These are phyloP conservation scores for Wallacemonas sp. DNA, from an alignment of 208 protist genomes.

Conservation along the genomic window DNA sequence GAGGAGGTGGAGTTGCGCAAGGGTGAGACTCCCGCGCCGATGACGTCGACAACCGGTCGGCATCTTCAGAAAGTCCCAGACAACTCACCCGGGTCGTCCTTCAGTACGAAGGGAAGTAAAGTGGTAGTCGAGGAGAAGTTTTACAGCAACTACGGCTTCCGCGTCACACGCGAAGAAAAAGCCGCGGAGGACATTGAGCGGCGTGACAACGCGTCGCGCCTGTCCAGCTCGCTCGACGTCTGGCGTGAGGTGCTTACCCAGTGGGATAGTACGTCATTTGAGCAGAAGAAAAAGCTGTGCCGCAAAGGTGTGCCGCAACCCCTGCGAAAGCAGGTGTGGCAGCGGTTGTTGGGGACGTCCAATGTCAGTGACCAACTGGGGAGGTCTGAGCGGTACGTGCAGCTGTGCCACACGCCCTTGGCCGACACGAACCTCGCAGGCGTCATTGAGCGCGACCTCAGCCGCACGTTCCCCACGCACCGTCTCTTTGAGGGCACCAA, in stretches of 20 bases:
- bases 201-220: constrained; percentile 10
- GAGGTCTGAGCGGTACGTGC: constrained; percentile 21
- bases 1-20: constrained; percentile 36
- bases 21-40: constrained; percentile 10
- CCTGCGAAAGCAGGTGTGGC: constrained; percentile 60
- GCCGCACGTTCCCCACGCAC: constrained; percentile 87
- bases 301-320: constrained; percentile 73
- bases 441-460: constrained; percentile 83
- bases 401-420: constrained; percentile 25
- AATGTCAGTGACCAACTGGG: constrained; percentile 5
- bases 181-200: constrained; percentile 44
- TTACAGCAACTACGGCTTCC: constrained; percentile 61
- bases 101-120: not conserved
- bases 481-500: constrained; percentile 44
- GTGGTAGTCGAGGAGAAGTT: not conserved
- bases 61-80: constrained; percentile 3
- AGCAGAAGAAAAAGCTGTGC: constrained; percentile 53
- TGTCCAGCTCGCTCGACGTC: constrained; percentile 1
- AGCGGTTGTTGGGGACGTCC: constrained; percentile 50
- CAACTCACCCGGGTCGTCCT: constrained; percentile 1
- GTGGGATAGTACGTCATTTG: constrained; percentile 27
- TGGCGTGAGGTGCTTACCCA: constrained; percentile 31
- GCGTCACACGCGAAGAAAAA: constrained; percentile 64
- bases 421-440: constrained; percentile 27
- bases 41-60: constrained; percentile 44